Base-by-base conservation (phyloP, 106 monocot genomes). In the Narthecium ossifragum region DNA sequence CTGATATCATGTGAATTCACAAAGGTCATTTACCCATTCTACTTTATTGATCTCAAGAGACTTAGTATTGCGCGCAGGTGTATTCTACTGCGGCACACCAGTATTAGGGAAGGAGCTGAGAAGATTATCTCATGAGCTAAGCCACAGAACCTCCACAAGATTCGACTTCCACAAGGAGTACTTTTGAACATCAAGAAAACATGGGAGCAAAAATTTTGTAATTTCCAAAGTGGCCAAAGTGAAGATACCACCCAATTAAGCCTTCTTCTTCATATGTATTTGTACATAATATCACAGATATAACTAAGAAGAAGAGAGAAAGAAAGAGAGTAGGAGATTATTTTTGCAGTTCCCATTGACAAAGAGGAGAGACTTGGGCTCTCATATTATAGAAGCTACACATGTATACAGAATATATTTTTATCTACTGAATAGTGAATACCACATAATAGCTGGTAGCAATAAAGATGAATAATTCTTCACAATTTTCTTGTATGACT, bases 141-240 rank as follows among this genome's bases (percentile, higher is more conserved):
- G 73, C 69, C 77, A 76, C 39, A 87, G 68, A 57, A 87, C 87
- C 0, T 59, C 80, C 7, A 92, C 92, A 33, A 74, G 87, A 27
- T 92, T 92, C 64, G 67, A 87, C 39, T 92, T 92, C 80, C 92
- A 92, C 73, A 92, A 92, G 69, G 92, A 92, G 62, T 78, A 81
- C 66, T 92, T 92, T 77, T 92, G 69, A 78, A 58, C 33, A 1
- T 6, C 47, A 26, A 30, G 39, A 39, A 27, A 26, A 21, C 26
- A 57, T 43, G 34, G 30, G 34, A 5, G 55, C 53, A 31, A 38
- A 65, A 62, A 40, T 70, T 81, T 70, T 78, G 33, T 43, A 17
- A 43, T 0, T 43, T 43, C 18, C 12, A 43, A 43, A n/a, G n/a
- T n/a, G n/a, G 43, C 6, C 18, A 4, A 43, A 43, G 17, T 17